Conservation (phyloP, 495 filamentous ascomycete genomes). For the Schizothecium vesticola region DNA sequence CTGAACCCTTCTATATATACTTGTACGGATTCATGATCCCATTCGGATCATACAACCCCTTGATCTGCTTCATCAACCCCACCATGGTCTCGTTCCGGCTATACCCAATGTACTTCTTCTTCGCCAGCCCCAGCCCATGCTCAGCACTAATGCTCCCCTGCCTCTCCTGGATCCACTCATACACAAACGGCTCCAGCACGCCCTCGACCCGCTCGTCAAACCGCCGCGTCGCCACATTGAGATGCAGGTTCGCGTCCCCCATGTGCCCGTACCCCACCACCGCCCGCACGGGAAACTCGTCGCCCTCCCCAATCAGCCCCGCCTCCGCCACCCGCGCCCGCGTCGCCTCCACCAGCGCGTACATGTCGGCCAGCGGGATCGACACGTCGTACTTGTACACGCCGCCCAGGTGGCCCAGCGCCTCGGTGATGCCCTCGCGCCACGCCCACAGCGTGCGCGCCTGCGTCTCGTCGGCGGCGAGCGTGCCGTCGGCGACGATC, state of each 20-base stretch:
- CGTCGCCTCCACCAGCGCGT: slow-evolving; percentile 80
- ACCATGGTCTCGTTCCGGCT: slow-evolving; percentile 83
- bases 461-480: slow-evolving; percentile 91
- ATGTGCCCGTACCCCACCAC: slow-evolving; percentile 98
- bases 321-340: slow-evolving; percentile 60
- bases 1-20: slow-evolving; percentile 46
- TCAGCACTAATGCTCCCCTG: slow-evolving; percentile 94
- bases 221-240: slow-evolving; percentile 75
- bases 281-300: slow-evolving; percentile 73
- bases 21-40: slow-evolving; percentile 91
- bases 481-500: slow-evolving; percentile 78
- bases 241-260: slow-evolving; percentile 91
- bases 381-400: slow-evolving; percentile 99
- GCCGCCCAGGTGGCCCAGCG: slow-evolving; percentile 82
- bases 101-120: slow-evolving; percentile 91
- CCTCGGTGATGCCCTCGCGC: slow-evolving; percentile 89
- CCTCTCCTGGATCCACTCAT: slow-evolving; percentile 86
- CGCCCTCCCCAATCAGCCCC: slow-evolving; percentile 72
- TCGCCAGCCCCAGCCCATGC: slow-evolving; percentile 88
- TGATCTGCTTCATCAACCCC: slow-evolving; percentile 87
- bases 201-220: slow-evolving; percentile 89
- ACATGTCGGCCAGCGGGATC: slow-evolving; percentile 83
- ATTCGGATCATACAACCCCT: slow-evolving; percentile 84
- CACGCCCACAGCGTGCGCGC: slow-evolving; percentile 80
- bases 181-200: slow-evolving; percentile 87